These are phyloP conservation scores for Ophiostoma perfectum DNA, from an alignment of 2,329 filamentous ascomycete species.

Conservation along the genomic window DNA sequence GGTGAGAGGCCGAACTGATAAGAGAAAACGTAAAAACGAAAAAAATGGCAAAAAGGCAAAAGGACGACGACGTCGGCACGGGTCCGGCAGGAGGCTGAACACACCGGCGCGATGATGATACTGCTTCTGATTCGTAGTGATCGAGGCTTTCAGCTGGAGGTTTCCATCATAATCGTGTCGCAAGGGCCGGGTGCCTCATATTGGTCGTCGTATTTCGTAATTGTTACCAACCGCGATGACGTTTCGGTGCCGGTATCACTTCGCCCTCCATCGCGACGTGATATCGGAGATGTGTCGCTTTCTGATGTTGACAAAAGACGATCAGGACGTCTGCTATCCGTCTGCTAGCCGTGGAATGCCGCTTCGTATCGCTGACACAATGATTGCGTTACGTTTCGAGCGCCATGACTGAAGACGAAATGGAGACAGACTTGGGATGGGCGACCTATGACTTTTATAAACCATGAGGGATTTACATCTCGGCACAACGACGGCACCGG, in stretches of 20 bases:
- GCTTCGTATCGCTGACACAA: not conserved
- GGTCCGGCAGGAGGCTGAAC: not conserved
- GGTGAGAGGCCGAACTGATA: not conserved
- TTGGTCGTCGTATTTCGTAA: not conserved
- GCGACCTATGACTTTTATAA: slow-evolving; percentile 15
- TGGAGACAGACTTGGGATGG: slow-evolving; percentile 1
- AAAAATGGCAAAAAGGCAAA: not conserved
- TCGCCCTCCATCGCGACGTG: not conserved
- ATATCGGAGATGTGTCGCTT: not conserved
- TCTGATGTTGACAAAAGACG: slow-evolving; percentile 4
- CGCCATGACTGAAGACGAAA: not conserved
- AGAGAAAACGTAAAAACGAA: not conserved
- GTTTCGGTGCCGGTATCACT: not conserved
- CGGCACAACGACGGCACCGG: not conserved
- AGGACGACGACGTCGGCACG: not conserved
- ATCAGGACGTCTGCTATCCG: not conserved
- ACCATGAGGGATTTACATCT: slow-evolving; percentile 14
- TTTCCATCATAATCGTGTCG: not conserved
- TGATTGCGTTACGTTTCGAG: slow-evolving; percentile 1
- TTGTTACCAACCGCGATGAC: not conserved
- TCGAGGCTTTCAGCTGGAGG: not conserved
- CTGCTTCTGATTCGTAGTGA: not conserved
- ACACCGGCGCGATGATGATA: not conserved
- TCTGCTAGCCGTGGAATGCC: not conserved
- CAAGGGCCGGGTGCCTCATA: not conserved